Base-by-base conservation (phyloP, 2,329 filamentous ascomycete genomes). In the Hypoxylon sp. region DNA sequence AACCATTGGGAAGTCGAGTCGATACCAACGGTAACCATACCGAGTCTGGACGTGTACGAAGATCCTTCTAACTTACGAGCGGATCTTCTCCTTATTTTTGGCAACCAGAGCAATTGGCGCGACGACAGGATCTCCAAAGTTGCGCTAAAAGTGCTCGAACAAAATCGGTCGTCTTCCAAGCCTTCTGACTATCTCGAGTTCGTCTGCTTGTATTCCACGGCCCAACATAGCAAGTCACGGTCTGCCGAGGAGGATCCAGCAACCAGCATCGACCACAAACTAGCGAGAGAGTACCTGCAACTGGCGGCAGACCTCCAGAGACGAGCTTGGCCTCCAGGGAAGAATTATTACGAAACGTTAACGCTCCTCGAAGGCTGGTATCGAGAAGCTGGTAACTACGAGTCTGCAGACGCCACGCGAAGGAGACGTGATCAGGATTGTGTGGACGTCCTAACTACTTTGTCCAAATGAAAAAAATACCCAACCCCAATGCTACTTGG, bases 321-420 rank as follows among this genome's bases (percentile, higher is more conserved):
- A 11, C 58, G 70, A 13, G 65, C 72, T 14, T 76, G 74, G 74
- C 63, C 64, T n/a, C 61, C 65, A 1, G 74, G 72, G 5, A 74
- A 75, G 65, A 76, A 77, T 24, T 77, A 76, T 55, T 73, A 74
- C 47, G 74, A 76, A 61, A 74, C 73, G 2, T n/a, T 75, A 14
- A 68, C 64, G 22, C 65, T 73, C 19, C 72, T 77, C 39, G 72
- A 74, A 59, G 33, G 46, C 9, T 77, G 75, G 75, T 70, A 74
- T 39, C 67, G 50, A 22, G 74, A 77, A 51, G 74, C 72, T 5
- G 69, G 70, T 33, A 70, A 77, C 50, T 35, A 70, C 14, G 51
- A 60, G 37, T 67, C 70, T 46, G 75, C 75, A 9, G 67, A 73
- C 14, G 46, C 52, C 11, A 70, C 65, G 9, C 68, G 70, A 33